Evolutionary conservation across 176 grass and related monocot genomes (phyloP).

Genomic region (Neostapfia colusana): DNA sequence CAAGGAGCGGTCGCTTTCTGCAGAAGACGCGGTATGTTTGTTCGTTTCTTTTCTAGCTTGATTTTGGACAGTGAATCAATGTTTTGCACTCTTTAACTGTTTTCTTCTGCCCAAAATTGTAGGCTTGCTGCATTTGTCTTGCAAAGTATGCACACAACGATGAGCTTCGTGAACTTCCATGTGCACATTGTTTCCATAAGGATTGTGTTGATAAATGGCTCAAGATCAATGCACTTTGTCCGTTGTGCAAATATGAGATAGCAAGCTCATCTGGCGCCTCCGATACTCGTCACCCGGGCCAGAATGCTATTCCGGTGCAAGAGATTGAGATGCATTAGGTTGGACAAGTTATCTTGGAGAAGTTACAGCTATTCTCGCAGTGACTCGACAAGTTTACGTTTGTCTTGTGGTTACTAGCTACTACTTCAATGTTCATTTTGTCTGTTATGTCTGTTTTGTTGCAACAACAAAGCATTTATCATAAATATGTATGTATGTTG

Average conservation of each 20-base stretch:
- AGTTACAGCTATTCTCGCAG: constrained; percentile 49
- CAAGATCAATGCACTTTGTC: constrained; percentile 89
- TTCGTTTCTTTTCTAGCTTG: constrained; percentile 20
- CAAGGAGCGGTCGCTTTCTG: constrained; percentile 73
- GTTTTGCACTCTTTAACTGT: background rate
- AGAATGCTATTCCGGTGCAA: constrained; percentile 32
- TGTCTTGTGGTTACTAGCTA: no score
- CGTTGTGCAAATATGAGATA: constrained; percentile 90
- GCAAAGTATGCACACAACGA: constrained; percentile 86
- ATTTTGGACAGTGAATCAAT: background rate
- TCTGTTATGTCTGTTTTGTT: no score
- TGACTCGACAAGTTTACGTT: no score
- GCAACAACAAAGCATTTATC: no score
- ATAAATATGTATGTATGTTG: no score
- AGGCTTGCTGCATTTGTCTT: constrained; percentile 95
- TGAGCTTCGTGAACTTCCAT: constrained; percentile 91
- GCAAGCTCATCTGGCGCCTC: constrained; percentile 44
- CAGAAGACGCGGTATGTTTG: constrained; percentile 77
- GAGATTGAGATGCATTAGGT: constrained; percentile 43
- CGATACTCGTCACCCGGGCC: constrained; percentile 29
- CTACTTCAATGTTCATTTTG: no score
- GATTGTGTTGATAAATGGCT: constrained; percentile 99
- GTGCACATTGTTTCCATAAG: constrained; percentile 83
- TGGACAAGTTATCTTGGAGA: constrained; percentile 23
- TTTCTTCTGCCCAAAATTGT: constrained; percentile 19